phyloP scores from a whole-genome alignment of 345 rosid genomes.

The Triadica sebifera region DNA sequence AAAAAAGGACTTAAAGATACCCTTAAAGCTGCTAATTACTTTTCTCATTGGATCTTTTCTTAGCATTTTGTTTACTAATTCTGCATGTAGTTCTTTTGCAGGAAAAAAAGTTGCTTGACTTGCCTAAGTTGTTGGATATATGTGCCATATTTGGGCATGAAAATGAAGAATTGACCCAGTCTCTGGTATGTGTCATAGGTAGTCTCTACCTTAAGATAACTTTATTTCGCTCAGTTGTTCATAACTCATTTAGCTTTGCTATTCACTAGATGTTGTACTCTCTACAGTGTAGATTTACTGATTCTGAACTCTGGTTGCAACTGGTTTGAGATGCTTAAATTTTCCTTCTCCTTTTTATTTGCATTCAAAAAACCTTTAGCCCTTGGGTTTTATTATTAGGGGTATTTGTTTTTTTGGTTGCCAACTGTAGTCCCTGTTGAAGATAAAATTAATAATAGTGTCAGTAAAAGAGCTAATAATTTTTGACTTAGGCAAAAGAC shows the following conservation, averaged over 20 bases:
- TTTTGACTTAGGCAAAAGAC: neutral
- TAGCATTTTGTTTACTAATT: constrained; percentile 44
- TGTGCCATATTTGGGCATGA: constrained; percentile 92
- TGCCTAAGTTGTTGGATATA: constrained; percentile 89
- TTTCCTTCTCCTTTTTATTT: no score
- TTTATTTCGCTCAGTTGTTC: neutral
- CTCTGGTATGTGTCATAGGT: constrained; percentile 47
- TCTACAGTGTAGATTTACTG: neutral
- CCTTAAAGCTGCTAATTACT: no score
- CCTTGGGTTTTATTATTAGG: no score
- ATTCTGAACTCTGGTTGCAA: neutral
- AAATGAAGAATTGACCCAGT: constrained; percentile 75
- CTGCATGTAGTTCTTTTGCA: constrained; percentile 76
- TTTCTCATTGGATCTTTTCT: neutral
- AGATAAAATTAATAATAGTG: no score
- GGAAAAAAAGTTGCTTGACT: constrained; percentile 82
- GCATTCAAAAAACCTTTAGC: no score
- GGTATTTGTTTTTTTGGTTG: no score
- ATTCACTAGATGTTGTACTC: neutral
- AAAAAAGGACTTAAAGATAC: no score
- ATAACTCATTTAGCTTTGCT: neutral
- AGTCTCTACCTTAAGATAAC: neutral
- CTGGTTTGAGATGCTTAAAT: neutral
- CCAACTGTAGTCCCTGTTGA: no score
- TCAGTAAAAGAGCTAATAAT: neutral